Evolutionary conservation across 2,329 filamentous ascomycete species (phyloP).

Genomic region (Sclerotinia glacialis): DNA sequence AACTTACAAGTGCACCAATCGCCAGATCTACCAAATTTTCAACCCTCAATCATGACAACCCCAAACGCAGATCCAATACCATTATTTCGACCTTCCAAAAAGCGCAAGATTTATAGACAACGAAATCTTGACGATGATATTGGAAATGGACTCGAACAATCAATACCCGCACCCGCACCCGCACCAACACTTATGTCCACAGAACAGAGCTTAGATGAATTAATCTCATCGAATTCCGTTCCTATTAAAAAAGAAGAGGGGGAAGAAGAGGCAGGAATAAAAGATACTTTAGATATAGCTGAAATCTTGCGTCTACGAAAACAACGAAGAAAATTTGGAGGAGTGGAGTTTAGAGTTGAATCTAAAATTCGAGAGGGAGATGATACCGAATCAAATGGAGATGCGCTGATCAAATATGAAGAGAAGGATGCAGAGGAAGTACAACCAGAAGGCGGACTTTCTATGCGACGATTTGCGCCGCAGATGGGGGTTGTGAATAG

Average conservation of each 20-base stretch:
- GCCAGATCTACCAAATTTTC: not conserved
- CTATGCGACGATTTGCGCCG: slow-evolving; percentile 60
- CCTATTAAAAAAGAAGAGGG: slow-evolving; percentile 22
- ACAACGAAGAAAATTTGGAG: slow-evolving; percentile 48
- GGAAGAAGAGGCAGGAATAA: slow-evolving; percentile 41
- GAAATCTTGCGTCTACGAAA: slow-evolving; percentile 55
- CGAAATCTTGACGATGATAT: slow-evolving; percentile 42
- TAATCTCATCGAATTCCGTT: slow-evolving; percentile 30
- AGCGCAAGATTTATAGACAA: slow-evolving; percentile 58
- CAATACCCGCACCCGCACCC: slow-evolving; percentile 22
- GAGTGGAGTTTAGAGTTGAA: slow-evolving; percentile 53
- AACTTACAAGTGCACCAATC: not conserved
- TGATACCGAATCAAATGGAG: slow-evolving; percentile 21
- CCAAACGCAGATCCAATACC: slow-evolving; percentile 13
- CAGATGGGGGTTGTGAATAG: slow-evolving; percentile 68
- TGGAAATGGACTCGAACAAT: slow-evolving; percentile 14
- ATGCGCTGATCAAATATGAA: slow-evolving; percentile 26
- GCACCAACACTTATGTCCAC: slow-evolving; percentile 13
- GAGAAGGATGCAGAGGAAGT: slow-evolving; percentile 20
- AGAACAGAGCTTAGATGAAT: slow-evolving; percentile 36
- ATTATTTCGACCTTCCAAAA: slow-evolving; percentile 55
- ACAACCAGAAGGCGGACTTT: slow-evolving; percentile 21
- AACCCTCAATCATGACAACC: slow-evolving; percentile 20
- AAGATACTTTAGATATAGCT: slow-evolving; percentile 42
- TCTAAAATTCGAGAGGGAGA: slow-evolving; percentile 30